Percentiles rank a stretch among this genome's conserved stretches.
Conservation (phyloP, 257 asterid species). For the Scutellaria baicalensis region DNA sequence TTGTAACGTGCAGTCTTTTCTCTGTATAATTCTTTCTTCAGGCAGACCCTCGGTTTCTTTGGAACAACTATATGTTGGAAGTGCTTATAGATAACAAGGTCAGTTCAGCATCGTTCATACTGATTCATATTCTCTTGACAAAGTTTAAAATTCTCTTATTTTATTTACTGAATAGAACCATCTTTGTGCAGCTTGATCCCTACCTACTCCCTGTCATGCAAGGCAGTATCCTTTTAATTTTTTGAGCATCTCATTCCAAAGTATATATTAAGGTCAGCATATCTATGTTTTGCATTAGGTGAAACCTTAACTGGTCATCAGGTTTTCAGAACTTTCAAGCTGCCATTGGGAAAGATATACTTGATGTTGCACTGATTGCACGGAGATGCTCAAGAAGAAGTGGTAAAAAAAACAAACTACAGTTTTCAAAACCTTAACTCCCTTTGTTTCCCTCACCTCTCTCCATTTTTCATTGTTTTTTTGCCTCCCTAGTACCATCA, state of each 20-base stretch:
- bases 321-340: slow-evolving; percentile 88
- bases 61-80: slow-evolving; percentile 97
- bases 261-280: slow-evolving; percentile 10
- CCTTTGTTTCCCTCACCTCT: not conserved
- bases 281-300: slow-evolving; percentile 7
- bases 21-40: slow-evolving; percentile 25
- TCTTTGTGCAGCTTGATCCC: slow-evolving; percentile 80
- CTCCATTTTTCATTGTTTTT: slow-evolving; percentile 4
- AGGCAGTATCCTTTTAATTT: slow-evolving; percentile 87
- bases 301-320: slow-evolving; percentile 62
- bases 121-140: not conserved
- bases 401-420: slow-evolving; percentile 42
- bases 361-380: slow-evolving; percentile 85
- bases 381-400: slow-evolving; percentile 95
- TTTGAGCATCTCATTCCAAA: slow-evolving; percentile 4
- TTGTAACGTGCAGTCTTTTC: not conserved
- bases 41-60: slow-evolving; percentile 99
- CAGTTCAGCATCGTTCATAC: slow-evolving; percentile 9
- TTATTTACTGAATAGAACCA: slow-evolving; percentile 18
- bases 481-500: not conserved
- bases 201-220: slow-evolving; percentile 93
- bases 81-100: slow-evolving; percentile 95
- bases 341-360: slow-evolving; percentile 84
- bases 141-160: slow-evolving; percentile 4
- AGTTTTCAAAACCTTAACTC: not conserved